Base-by-base conservation (phyloP, 2,329 filamentous ascomycete genomes). In the Trichoderma semiorbis region DNA sequence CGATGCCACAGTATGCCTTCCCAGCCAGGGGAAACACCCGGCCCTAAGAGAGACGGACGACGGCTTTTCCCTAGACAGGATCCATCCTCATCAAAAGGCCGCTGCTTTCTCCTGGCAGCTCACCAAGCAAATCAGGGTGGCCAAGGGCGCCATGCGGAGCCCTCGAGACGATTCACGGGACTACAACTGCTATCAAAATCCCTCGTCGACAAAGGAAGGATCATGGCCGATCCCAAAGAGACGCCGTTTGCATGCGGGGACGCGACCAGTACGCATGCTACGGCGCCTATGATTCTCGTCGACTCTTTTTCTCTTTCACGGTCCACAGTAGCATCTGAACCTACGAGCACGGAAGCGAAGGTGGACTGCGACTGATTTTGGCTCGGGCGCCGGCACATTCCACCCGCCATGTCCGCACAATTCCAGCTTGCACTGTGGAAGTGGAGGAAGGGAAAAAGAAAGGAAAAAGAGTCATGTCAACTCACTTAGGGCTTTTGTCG, bases 11-110 rank as follows among this genome's bases (percentile, higher is more conserved):
- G n/a, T 24, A 68, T 72, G 60, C 60, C 60, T 72, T 65, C 71
- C 75, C 73, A 73, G 68, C 74, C 75, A 74, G 73, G 72, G 74
- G 74, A 77, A 71, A 74, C 72, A 70, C 64, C 72, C 74, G 74
- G 69, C 34, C 67, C 71, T 69, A 73, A 72, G 26, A 36, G 39
- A 47, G 64, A 63, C 64, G 50, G 71, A 67, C 34, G 32, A 66
- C 70, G 72, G 71, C 58, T 58, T 73, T 50, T 71, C 69, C 71
- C 74, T 73, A 72, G 73, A 72, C 50, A 30, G 70, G 58, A 18
- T 58, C 68, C 53, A 62, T 71, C 16, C 67, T 62, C 47, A 50
- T 36, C 58, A 68, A 62, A 69, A 30, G 64, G 57, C 18, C 39
- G 53, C 14, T 43, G 30, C 32, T 34, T 47, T 55, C 34, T 21